A percentile compares a stretch with the other conserved stretches of the same genome.
These are phyloP conservation scores for Suhomyces taliae DNA, from an alignment of 1,139 yeast genomes.

Conservation along the genomic window DNA sequence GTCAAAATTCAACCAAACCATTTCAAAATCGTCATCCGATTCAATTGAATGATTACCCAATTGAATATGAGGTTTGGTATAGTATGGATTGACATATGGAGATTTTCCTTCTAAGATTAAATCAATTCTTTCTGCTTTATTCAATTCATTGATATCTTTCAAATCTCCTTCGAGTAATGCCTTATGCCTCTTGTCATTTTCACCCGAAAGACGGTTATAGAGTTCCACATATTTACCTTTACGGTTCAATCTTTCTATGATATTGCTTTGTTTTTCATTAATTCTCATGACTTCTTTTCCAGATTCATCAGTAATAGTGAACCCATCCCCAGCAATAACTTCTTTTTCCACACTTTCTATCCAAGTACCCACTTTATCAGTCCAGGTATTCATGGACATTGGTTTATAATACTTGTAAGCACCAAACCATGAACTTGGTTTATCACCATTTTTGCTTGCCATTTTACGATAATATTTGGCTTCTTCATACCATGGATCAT, in stretches of 20 bases:
- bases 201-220: slow-evolving; percentile 24
- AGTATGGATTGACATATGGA: slow-evolving; percentile 14
- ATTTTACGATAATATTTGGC: slow-evolving; percentile 49
- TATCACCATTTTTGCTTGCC: slow-evolving; percentile 43
- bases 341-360: slow-evolving; percentile 21
- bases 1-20: slow-evolving; percentile 49
- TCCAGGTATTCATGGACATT: slow-evolving; percentile 51
- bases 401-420: slow-evolving; percentile 54
- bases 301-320: not conserved
- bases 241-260: slow-evolving; percentile 9
- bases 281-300: not conserved
- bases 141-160: slow-evolving; percentile 34
- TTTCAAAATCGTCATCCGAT: slow-evolving; percentile 43
- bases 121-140: slow-evolving; percentile 40
- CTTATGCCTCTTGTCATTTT: slow-evolving; percentile 21
- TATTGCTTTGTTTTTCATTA: not conserved
- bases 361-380: slow-evolving; percentile 36
- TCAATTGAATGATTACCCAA: slow-evolving; percentile 39
- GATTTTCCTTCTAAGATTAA: slow-evolving; percentile 35
- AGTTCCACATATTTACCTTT: slow-evolving; percentile 26
- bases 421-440: slow-evolving; percentile 59
- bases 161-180: slow-evolving; percentile 29
- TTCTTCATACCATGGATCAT: slow-evolving; percentile 69
- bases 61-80: slow-evolving; percentile 36
- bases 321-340: slow-evolving; percentile 4